Evolutionary conservation across 176 grass and related monocot species (phyloP).

Genomic region (Stipa capillata): DNA sequence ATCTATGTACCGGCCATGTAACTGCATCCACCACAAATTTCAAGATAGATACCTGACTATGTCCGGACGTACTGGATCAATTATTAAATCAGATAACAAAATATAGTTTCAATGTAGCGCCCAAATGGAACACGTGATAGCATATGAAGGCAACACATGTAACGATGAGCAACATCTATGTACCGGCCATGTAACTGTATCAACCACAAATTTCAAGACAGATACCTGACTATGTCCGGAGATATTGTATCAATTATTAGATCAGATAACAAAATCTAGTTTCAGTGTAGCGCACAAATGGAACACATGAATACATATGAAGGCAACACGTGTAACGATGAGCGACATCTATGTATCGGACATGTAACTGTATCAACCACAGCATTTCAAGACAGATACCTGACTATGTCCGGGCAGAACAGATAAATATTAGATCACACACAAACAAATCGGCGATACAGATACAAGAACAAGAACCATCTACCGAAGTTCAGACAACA

Average conservation of each 20-base stretch:
- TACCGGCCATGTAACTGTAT: constrained; percentile 36
- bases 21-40: constrained; percentile 17
- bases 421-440: background rate
- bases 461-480: too few relatives aligned
- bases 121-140: constrained; percentile 41
- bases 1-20: constrained; percentile 21
- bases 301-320: constrained; percentile 20
- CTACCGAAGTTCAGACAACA: background rate
- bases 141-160: background rate
- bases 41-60: constrained; percentile 40
- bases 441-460: background rate
- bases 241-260: background rate
- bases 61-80: background rate
- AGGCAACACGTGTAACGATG: constrained; percentile 16
- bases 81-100: background rate
- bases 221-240: constrained; percentile 25
- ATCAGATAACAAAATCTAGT: background rate
- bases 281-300: constrained; percentile 10
- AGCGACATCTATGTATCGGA: too few relatives aligned
- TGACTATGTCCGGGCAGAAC: background rate
- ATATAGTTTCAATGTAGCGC: background rate
- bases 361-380: too few relatives aligned
- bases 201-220: constrained; percentile 13
- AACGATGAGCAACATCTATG: constrained; percentile 4
- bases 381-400: constrained; percentile 21